Base-by-base conservation (phyloP, 2,329 filamentous ascomycete genomes). In the Fonsecaea multimorphosa region DNA sequence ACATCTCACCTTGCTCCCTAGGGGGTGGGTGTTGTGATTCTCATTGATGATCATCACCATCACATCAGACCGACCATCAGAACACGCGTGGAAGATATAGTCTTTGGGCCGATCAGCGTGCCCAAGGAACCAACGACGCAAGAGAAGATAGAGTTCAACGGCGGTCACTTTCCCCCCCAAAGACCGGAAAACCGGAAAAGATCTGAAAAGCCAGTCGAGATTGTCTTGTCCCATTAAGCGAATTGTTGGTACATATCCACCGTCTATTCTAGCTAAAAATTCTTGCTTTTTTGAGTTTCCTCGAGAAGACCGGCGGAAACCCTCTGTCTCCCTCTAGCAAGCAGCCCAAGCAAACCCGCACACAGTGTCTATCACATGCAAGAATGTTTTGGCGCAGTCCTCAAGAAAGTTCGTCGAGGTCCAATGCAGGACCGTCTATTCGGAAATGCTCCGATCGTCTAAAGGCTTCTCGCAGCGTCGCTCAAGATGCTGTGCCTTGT, bases 221-320 rank as follows among this genome's bases (percentile, higher is more conserved):
- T 34, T 32, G 46, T 61, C 29, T 44, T 61, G 58, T 55, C 44
- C 61, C 65, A 67, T 67, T 67, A 60, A 49, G 24, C 24, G 22
- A 61, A 61, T 55, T 67, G 62, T 67, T 64, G 61, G 58, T 67
- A 67, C 65, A 67, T 55, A 49, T 59, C 58, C 54, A 27, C 57
- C 61, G 40, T 62, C 55, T 66, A 59, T 52, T 59, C 29, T 44
- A 36, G 22, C n/a, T n/a, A n/a, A n/a, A 54, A 31, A 27, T 7
- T 46, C 29, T 44, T 58, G 63, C 58, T 52, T 61, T 65, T 53
- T 27, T 19, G 46, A 34, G 36, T 65, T n/a, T n/a, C 27, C 57
- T 53, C 22, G 49, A 44, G 29, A 56, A 19, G 44, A 14, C 31
- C 14, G 29, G 24, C 9, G 44, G 44, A 24, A 24, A 27, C 31